Base-by-base conservation (phyloP, 768 basidiomycete genomes). In the Candolleomyces aberdarensis region DNA sequence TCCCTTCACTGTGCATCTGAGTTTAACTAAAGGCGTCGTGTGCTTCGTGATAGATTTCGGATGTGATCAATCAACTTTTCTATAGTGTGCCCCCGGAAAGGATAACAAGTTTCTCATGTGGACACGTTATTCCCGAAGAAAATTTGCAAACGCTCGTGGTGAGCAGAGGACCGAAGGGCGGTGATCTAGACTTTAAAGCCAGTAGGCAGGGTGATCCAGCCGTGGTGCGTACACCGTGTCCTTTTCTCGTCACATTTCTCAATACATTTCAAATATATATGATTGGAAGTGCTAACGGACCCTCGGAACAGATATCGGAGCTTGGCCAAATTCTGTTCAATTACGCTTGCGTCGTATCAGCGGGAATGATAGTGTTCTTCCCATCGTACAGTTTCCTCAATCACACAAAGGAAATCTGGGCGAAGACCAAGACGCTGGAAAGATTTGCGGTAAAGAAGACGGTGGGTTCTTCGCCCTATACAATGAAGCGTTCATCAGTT, bases 311-410 rank as follows among this genome's bases (percentile, higher is more conserved):
- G 93, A 78, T 93, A 41, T 76, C 78, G 14, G 96, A 98, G 66
- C 80, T 98, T 1, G 96, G 95, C 0, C 88, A 92, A 59, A 81
- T 91, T 13, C 70, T 99, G 50, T 69, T 86, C n/a, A 98, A 96
- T 67, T 84, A 94, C 52, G 78, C 85, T 20, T 86, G 81, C 39
- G 71, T 96, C 17, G 82, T 96, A 5, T 91, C 95, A 0, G 87
- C 86, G 19, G 96, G 96, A 0, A 83, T 98, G 75, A 91, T 98
- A 19, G 88, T 97, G 7, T 99, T 99, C 71, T 85, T 98, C 44
- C 96, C 96, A 0, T 96, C 94, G 0, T 98, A 98, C 71, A 83
- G 79, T 31, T 95, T 93, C 65, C 75, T 98, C 41, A 83, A 88
- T 60, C 73, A 77, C 43, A 84, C 89, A 3, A 89, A 85, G 65